These are phyloP conservation scores for Cryomyces minteri DNA, from an alignment of 495 filamentous ascomycete genomes.

Conservation along the genomic window DNA sequence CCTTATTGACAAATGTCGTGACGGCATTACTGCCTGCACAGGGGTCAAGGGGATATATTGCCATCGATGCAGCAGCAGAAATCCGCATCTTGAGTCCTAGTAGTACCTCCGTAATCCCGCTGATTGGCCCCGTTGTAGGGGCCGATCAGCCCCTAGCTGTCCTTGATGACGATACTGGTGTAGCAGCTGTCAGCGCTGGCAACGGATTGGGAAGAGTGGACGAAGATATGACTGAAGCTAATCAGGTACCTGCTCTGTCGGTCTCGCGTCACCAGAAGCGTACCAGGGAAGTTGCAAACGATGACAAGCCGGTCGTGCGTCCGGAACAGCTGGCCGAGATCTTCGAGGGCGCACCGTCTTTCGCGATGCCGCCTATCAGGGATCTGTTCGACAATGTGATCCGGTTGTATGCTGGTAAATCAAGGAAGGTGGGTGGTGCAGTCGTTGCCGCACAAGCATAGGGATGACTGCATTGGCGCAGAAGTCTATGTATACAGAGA, in stretches of 20 bases:
- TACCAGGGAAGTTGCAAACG: constrained; percentile 13
- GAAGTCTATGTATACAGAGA: too few species aligned
- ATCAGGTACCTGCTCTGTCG: too few species aligned
- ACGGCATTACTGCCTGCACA: constrained; percentile 32
- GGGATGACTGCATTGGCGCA: too few species aligned
- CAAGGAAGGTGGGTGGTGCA: neutral
- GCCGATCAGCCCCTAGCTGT: neutral
- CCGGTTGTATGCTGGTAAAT: constrained; percentile 33
- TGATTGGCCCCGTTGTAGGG: too few species aligned
- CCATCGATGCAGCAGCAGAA: constrained; percentile 37
- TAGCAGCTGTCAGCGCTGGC: constrained; percentile 8
- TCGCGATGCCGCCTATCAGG: constrained; percentile 57
- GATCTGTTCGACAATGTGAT: constrained; percentile 65
- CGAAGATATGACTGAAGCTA: too few species aligned
- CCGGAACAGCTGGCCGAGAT: constrained; percentile 49
- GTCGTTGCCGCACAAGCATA: neutral
- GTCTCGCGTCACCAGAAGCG: neutral
- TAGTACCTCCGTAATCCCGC: constrained; percentile 16
- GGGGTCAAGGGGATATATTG: constrained; percentile 19
- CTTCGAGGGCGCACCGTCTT: constrained; percentile 55
- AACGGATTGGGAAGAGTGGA: too few species aligned
- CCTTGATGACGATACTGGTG: constrained; percentile 10
- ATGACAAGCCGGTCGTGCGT: constrained; percentile 33
- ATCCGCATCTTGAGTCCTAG: constrained; percentile 20
- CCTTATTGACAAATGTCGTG: constrained; percentile 28